These are phyloP conservation scores for Epichloe amarillans DNA, from an alignment of 2,329 filamentous ascomycete species.

Conservation along the genomic window DNA sequence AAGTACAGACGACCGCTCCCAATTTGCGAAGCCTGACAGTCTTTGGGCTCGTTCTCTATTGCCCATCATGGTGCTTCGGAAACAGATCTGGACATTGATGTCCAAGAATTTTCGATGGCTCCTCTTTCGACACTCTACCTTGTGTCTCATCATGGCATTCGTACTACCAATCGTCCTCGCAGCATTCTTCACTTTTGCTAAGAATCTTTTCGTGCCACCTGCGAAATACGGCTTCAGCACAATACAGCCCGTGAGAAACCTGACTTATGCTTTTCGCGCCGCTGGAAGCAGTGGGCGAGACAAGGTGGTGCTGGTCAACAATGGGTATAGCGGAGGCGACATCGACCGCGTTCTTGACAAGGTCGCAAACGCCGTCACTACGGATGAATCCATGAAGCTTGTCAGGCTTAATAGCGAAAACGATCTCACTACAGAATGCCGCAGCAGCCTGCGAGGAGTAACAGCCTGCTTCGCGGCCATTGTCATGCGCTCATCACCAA, in stretches of 20 bases:
- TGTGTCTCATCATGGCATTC: slow-evolving; percentile 43
- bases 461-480: slow-evolving; percentile 61
- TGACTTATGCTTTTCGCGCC: slow-evolving; percentile 47
- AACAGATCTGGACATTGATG: slow-evolving; percentile 47
- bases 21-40: neutral
- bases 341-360: slow-evolving; percentile 58
- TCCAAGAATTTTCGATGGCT: slow-evolving; percentile 49
- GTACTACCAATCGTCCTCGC: slow-evolving; percentile 45
- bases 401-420: slow-evolving; percentile 38
- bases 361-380: slow-evolving; percentile 43
- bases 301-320: slow-evolving; percentile 69
- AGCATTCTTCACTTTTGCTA: slow-evolving; percentile 54
- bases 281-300: slow-evolving; percentile 44
- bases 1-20: neutral
- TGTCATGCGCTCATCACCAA: slow-evolving; percentile 63
- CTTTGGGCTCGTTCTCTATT: neutral
- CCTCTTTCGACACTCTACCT: slow-evolving; percentile 36
- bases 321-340: slow-evolving; percentile 51
- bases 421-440: slow-evolving; percentile 50
- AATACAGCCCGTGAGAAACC: slow-evolving; percentile 45
- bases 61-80: slow-evolving; percentile 34
- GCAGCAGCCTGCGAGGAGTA: slow-evolving; percentile 50
- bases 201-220: slow-evolving; percentile 71
- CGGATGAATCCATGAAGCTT: slow-evolving; percentile 38
- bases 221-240: slow-evolving; percentile 61